phyloP scores from a whole-genome alignment of 2,329 filamentous ascomycete genomes.

The Fusarium musae region DNA sequence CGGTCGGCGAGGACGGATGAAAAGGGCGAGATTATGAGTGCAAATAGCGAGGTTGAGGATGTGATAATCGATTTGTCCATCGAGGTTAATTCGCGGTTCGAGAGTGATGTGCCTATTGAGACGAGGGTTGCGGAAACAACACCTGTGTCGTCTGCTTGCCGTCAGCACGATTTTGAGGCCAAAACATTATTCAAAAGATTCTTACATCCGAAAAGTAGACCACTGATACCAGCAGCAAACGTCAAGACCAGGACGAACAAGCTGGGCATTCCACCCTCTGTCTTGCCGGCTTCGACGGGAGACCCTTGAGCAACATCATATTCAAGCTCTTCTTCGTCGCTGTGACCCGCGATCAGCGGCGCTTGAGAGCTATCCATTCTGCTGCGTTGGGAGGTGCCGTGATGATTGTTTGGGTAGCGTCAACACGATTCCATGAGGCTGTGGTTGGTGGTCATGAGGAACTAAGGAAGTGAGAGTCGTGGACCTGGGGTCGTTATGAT shows the following conservation, averaged over 20 bases:
- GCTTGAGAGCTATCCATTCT: constrained; percentile 53
- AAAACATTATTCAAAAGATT: background rate
- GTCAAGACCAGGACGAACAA: constrained; percentile 71
- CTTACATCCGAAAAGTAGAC: constrained; percentile 75
- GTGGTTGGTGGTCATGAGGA: constrained; percentile 26
- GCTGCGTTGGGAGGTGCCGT: background rate
- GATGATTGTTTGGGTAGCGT: background rate
- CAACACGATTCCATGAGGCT: constrained; percentile 26
- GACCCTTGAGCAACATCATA: constrained; percentile 45
- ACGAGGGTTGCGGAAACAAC: constrained; percentile 76
- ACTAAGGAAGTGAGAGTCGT: background rate
- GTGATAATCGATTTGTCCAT: constrained; percentile 78
- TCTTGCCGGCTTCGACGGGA: constrained; percentile 45
- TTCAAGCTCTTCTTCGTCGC: constrained; percentile 48
- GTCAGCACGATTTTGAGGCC: background rate
- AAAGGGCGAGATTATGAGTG: constrained; percentile 71
- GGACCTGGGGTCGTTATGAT: constrained; percentile 28
- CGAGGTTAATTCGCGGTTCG: constrained; percentile 65
- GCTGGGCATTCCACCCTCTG: constrained; percentile 50
- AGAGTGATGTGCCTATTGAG: constrained; percentile 70
- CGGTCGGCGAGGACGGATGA: constrained; percentile 72
- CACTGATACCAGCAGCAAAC: constrained; percentile 73
- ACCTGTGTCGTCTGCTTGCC: constrained; percentile 68
- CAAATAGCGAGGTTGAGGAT: constrained; percentile 74
- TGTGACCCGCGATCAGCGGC: constrained; percentile 51